Evolutionary conservation across 1,284 basidiomycete species (phyloP).

Genomic region (Puccinia hordei): DNA sequence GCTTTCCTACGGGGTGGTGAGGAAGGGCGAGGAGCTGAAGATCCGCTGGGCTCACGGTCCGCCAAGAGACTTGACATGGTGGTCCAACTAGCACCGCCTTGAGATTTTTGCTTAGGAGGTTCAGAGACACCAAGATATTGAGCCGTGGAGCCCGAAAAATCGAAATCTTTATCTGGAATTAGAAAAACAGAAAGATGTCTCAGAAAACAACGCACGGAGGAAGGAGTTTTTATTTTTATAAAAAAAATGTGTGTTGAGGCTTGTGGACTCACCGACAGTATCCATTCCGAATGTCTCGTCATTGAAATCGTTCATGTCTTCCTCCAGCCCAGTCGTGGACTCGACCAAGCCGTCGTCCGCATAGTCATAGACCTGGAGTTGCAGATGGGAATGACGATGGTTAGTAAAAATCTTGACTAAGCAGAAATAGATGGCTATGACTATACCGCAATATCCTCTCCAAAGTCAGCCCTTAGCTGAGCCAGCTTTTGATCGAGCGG

Average conservation of each 20-base stretch:
- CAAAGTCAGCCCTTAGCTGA: slow-evolving; percentile 47
- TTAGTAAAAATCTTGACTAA: neutral
- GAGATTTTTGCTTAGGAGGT: neutral
- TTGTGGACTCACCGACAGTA: slow-evolving; percentile 34
- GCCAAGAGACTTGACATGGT: slow-evolving; percentile 37
- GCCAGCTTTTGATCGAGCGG: slow-evolving; percentile 41
- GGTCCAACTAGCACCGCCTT: slow-evolving; percentile 26
- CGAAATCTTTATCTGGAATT: slow-evolving; percentile 47
- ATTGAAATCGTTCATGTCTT: slow-evolving; percentile 64
- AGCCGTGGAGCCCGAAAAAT: slow-evolving; percentile 51
- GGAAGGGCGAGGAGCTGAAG: slow-evolving; percentile 17
- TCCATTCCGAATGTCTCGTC: slow-evolving; percentile 51
- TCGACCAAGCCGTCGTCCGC: slow-evolving; percentile 54
- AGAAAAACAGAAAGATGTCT: neutral
- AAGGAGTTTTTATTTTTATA: neutral
- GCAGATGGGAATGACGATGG: neutral
- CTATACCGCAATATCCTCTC: slow-evolving; percentile 49
- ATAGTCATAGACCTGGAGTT: slow-evolving; percentile 43
- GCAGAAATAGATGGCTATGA: neutral
- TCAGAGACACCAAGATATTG: slow-evolving; percentile 42
- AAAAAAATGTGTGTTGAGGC: too few species aligned
- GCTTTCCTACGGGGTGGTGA: neutral
- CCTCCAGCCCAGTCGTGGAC: slow-evolving; percentile 70
- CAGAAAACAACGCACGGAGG: neutral
- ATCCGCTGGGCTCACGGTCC: slow-evolving; percentile 7